Conservation (phyloP, 495 filamentous ascomycete genomes). For the Ascobolus immersus region DNA sequence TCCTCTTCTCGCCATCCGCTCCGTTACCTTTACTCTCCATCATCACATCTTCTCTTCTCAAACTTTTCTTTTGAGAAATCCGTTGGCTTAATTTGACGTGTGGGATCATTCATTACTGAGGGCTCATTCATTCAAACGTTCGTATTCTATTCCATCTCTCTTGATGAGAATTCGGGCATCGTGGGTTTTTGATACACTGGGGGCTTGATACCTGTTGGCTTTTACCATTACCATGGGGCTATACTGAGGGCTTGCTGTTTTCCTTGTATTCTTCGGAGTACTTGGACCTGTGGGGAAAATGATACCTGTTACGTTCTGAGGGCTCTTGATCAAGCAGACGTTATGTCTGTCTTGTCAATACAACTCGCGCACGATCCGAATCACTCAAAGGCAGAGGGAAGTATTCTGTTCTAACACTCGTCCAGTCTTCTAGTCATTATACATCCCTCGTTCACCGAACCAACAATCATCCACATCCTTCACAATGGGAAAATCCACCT, state of each 20-base stretch:
- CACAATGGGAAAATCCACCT: slow-evolving; percentile 33
- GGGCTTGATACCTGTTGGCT: slow-evolving; percentile 12
- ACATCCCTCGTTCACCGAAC: slow-evolving; percentile 1
- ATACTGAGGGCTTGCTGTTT: slow-evolving; percentile 13
- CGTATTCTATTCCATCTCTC: slow-evolving; percentile 11
- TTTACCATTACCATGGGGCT: not conserved
- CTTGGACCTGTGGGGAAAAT: slow-evolving; percentile 5
- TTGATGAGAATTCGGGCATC: slow-evolving; percentile 8
- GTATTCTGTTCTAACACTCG: too few species aligned
- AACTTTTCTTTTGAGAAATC: too few species aligned
- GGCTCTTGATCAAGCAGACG: slow-evolving; percentile 5
- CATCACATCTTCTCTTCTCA: slow-evolving; percentile 5
- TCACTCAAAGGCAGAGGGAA: too few species aligned
- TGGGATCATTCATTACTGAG: slow-evolving; percentile 12
- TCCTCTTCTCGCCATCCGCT: not conserved
- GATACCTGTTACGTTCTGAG: not conserved
- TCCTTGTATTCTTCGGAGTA: too few species aligned
- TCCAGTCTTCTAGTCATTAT: slow-evolving; percentile 1
- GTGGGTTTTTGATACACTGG: slow-evolving; percentile 14
- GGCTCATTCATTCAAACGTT: slow-evolving; percentile 14
- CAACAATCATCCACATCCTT: slow-evolving; percentile 3
- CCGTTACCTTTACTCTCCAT: not conserved
- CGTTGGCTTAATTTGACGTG: slow-evolving; percentile 7
- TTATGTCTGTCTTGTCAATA: slow-evolving; percentile 5
- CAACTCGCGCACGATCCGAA: too few species aligned